Percentiles rank a stretch among this genome's conserved stretches.
phyloP scores from a whole-genome alignment of 1,139 yeast genomes.

The Taphrina deformans region DNA sequence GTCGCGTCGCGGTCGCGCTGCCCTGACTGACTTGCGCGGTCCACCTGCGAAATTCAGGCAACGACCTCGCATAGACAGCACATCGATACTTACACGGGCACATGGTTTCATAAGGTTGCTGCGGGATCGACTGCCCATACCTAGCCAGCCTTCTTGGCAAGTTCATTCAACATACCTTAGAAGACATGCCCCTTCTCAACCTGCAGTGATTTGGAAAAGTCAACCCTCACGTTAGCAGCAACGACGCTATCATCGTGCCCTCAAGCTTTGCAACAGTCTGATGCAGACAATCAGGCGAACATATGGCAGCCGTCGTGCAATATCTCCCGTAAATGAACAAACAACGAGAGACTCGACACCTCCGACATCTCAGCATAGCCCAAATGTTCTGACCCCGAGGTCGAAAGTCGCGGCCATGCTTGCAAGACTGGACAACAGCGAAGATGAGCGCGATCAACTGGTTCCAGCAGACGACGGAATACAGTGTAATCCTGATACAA shows the following conservation, averaged over 20 bases:
- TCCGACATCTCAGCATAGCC: slow-evolving; percentile 3
- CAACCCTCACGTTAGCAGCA: too few species aligned
- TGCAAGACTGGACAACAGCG: slow-evolving; percentile 5
- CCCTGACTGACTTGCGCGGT: not conserved
- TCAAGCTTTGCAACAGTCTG: not conserved
- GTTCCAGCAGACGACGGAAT: too few species aligned
- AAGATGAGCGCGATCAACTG: not conserved
- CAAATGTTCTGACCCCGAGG: not conserved
- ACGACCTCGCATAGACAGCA: not conserved
- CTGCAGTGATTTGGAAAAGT: too few species aligned
- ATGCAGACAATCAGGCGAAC: slow-evolving; percentile 3
- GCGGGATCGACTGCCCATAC: not conserved
- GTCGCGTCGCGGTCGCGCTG: slow-evolving; percentile 12
- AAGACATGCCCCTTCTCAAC: too few species aligned
- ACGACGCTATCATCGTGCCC: too few species aligned
- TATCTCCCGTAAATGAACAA: not conserved
- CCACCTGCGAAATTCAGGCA: not conserved
- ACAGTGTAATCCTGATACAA: too few species aligned
- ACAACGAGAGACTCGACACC: slow-evolving; percentile 7
- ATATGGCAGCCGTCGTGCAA: slow-evolving; percentile 1
- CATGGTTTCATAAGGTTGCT: not conserved
- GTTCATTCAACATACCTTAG: not conserved
- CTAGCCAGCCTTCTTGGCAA: not conserved
- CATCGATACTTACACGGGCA: not conserved
- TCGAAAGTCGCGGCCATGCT: slow-evolving; percentile 13